Conservation (phyloP, 306 rosid species). For the Quercus parvula region DNA sequence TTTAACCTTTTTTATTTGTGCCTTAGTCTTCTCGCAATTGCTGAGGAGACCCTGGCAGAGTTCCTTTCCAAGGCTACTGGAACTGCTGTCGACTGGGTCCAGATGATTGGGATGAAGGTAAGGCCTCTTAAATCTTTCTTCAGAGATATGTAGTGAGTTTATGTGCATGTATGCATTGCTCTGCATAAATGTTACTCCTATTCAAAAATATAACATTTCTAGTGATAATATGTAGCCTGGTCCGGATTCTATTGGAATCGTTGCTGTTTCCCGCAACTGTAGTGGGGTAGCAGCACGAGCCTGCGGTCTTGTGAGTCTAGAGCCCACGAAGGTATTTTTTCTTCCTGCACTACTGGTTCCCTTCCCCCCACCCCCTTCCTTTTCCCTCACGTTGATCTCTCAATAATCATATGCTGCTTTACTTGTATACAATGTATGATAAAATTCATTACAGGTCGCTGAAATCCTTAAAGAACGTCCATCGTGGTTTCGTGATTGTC, state of each 20-base stretch:
- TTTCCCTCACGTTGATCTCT: no score
- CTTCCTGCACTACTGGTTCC: neutral
- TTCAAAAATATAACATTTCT: neutral
- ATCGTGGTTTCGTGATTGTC: conserved; percentile 95
- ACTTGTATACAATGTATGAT: neutral
- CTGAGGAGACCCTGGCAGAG: conserved; percentile 99
- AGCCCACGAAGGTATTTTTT: conserved; percentile 79
- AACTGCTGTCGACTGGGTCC: conserved; percentile 99
- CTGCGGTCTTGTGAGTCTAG: conserved; percentile 99
- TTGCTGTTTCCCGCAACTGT: conserved; percentile 98
- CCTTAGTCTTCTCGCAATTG: conserved; percentile 81
- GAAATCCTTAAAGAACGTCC: conserved; percentile 91
- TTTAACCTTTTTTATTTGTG: neutral
- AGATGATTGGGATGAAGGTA: conserved; percentile 99
- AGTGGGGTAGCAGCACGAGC: conserved; percentile 98
- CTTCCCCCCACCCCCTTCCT: neutral
- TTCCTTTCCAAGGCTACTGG: conserved; percentile 99
- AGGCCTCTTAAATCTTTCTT: neutral
- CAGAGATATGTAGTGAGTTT: neutral
- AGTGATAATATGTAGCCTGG: conserved; percentile 65
- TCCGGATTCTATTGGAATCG: conserved; percentile 99
- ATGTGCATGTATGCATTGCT: neutral
- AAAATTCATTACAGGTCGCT: conserved; percentile 51
- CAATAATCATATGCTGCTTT: neutral
- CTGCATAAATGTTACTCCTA: neutral